Conservation (phyloP, 495 filamentous ascomycete genomes). For the Hypoxylon subgilvum region DNA sequence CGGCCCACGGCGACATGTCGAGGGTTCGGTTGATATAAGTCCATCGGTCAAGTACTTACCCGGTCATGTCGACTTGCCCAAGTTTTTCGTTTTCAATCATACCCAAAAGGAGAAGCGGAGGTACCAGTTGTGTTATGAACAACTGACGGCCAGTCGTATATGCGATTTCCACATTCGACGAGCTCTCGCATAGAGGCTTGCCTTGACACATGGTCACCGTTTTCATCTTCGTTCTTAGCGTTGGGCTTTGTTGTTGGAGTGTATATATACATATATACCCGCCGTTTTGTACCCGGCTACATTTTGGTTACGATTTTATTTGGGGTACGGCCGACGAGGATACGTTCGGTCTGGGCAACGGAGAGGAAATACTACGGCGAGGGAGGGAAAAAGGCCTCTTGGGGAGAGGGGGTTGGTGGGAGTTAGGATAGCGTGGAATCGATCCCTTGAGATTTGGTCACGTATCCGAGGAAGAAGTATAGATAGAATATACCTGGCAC, state of each 20-base stretch:
- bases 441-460: constrained; percentile 11
- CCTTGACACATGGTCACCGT: not conserved
- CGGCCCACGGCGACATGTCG: not conserved
- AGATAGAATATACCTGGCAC: constrained; percentile 11
- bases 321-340: constrained; percentile 22
- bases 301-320: constrained; percentile 21
- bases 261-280: constrained; percentile 36
- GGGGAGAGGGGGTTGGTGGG: constrained; percentile 11
- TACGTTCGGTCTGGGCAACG: constrained; percentile 12
- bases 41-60: not conserved
- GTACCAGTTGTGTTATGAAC: constrained; percentile 2
- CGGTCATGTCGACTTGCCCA: constrained; percentile 10
- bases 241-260: constrained; percentile 20
- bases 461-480: not conserved
- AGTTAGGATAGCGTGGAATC: constrained; percentile 19
- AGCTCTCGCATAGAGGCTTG: not conserved
- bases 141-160: constrained; percentile 7
- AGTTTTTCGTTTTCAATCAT: not conserved
- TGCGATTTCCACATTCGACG: not conserved
- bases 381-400: constrained; percentile 4
- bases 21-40: constrained; percentile 6
- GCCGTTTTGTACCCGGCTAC: constrained; percentile 24
- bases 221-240: constrained; percentile 1
- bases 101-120: not conserved
- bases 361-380: constrained; percentile 4